phyloP scores from a whole-genome alignment of 139 green algal species.

The Chlorella sp. region DNA sequence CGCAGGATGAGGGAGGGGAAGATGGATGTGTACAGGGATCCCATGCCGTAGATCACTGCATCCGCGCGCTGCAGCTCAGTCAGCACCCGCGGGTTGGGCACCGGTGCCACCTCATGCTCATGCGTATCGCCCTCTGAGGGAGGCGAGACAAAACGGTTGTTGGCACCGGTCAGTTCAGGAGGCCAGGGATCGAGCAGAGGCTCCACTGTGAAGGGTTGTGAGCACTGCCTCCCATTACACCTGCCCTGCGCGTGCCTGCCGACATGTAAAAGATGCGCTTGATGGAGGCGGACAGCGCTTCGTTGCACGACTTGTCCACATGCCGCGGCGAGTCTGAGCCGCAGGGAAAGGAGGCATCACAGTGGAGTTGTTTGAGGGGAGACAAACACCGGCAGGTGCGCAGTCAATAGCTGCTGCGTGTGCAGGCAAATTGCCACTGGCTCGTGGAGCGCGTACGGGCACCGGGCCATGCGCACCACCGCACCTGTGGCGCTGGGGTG shows the following conservation, averaged over 20 bases:
- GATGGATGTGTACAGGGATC: slow-evolving; percentile 98
- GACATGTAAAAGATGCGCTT: slow-evolving; percentile 96
- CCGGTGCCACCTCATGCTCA: slow-evolving; percentile 80
- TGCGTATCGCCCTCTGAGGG: slow-evolving; percentile 28
- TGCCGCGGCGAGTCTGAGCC: neutral
- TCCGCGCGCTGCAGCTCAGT: slow-evolving; percentile 73
- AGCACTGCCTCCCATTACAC: too few relatives aligned
- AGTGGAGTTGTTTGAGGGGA: too few relatives aligned
- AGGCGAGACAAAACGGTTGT: neutral
- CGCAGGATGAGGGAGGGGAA: slow-evolving; percentile 89
- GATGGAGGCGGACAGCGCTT: slow-evolving; percentile 82
- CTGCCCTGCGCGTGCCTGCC: slow-evolving; percentile 49
- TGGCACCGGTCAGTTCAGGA: too few relatives aligned
- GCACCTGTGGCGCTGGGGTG: slow-evolving; percentile 74
- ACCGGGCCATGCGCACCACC: too few relatives aligned
- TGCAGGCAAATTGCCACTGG: too few relatives aligned
- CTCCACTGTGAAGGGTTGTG: too few relatives aligned
- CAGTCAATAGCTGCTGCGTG: too few relatives aligned
- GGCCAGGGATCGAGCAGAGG: too few relatives aligned
- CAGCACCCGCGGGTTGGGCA: slow-evolving; percentile 78
- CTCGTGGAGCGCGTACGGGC: too few relatives aligned
- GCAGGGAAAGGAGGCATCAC: too few relatives aligned
- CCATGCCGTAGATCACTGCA: slow-evolving; percentile 96
- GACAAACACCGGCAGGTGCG: too few relatives aligned
- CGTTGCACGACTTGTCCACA: slow-evolving; percentile 72